Evolutionary conservation across 495 filamentous ascomycete species (phyloP).

Genomic region (Collariella sp.): DNA sequence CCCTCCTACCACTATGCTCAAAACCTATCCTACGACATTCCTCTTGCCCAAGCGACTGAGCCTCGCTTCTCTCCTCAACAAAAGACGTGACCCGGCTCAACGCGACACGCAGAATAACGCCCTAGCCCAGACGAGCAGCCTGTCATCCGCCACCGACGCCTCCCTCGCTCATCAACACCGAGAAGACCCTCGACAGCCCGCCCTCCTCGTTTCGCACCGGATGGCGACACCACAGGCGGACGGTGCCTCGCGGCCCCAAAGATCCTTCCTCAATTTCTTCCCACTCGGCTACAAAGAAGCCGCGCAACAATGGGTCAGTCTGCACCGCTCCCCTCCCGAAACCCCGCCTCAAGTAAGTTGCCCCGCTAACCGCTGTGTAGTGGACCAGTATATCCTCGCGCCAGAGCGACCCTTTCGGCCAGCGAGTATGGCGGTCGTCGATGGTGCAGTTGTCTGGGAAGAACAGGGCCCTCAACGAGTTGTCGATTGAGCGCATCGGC

Average conservation of each 20-base stretch:
- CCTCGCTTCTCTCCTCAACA: conserved; percentile 7
- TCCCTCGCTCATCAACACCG: conserved; percentile 14
- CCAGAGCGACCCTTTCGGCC: conserved; percentile 72
- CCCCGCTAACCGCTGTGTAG: conserved; percentile 32
- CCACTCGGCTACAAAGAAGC: conserved; percentile 87
- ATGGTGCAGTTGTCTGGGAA: conserved; percentile 80
- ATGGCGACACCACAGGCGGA: conserved; percentile 1
- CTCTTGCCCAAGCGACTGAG: conserved; percentile 23
- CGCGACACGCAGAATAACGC: no score
- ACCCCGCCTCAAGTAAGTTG: neutral
- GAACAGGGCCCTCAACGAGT: conserved; percentile 83
- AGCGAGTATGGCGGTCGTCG: conserved; percentile 74
- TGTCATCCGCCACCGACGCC: conserved; percentile 29
- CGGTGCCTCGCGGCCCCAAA: neutral
- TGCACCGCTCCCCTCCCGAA: neutral
- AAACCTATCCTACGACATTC: conserved; percentile 17
- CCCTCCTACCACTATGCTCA: conserved; percentile 23
- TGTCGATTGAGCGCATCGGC: conserved; percentile 74
- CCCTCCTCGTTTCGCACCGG: conserved; percentile 42
- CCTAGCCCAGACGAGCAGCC: conserved; percentile 18
- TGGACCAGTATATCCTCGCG: conserved; percentile 77
- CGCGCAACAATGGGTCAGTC: conserved; percentile 80
- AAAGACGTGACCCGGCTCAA: conserved; percentile 1
- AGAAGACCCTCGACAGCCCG: conserved; percentile 38
- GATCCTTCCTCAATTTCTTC: conserved; percentile 44